phyloP scores from a whole-genome alignment of 2,329 filamentous ascomycete genomes.

The Stromatinia cepivora region DNA sequence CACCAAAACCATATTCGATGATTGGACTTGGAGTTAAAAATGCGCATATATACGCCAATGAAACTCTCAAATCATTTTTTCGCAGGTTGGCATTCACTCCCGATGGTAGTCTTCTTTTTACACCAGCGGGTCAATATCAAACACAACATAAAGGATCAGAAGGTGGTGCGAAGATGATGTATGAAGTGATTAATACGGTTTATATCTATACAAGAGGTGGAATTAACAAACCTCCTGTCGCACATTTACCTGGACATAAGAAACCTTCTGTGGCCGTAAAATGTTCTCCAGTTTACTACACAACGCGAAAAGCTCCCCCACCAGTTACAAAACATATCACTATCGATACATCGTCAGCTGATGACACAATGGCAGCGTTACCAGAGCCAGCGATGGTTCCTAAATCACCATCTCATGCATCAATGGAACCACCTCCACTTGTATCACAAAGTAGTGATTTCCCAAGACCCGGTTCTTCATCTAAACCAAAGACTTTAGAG shows the following conservation, averaged over 20 bases:
- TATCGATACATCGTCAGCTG: slow-evolving; percentile 86
- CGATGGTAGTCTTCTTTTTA: slow-evolving; percentile 90
- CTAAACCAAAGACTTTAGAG: slow-evolving; percentile 41
- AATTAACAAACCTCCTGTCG: slow-evolving; percentile 93
- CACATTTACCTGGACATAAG: slow-evolving; percentile 94
- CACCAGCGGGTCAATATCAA: slow-evolving; percentile 93
- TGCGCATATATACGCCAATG: slow-evolving; percentile 89
- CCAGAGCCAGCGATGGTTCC: slow-evolving; percentile 71
- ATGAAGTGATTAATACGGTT: slow-evolving; percentile 93
- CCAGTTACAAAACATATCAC: slow-evolving; percentile 86
- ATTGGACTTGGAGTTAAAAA: slow-evolving; percentile 70
- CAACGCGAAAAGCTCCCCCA: slow-evolving; percentile 66
- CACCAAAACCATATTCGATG: slow-evolving; percentile 64
- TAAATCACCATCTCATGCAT: slow-evolving; percentile 56
- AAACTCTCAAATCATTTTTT: slow-evolving; percentile 97
- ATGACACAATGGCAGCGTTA: slow-evolving; percentile 78
- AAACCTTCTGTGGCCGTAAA: slow-evolving; percentile 95
- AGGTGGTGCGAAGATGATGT: slow-evolving; percentile 69
- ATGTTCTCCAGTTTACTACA: slow-evolving; percentile 90
- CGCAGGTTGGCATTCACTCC: slow-evolving; percentile 90
- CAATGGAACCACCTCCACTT: slow-evolving; percentile 81
- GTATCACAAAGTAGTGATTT: slow-evolving; percentile 50
- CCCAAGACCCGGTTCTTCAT: slow-evolving; percentile 46
- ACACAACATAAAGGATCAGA: slow-evolving; percentile 64
- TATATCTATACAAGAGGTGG: slow-evolving; percentile 97